A percentile compares a stretch with the other conserved stretches of the same genome.
Conservation (phyloP, 495 filamentous ascomycete genomes). For the Penicillium chermesinum region DNA sequence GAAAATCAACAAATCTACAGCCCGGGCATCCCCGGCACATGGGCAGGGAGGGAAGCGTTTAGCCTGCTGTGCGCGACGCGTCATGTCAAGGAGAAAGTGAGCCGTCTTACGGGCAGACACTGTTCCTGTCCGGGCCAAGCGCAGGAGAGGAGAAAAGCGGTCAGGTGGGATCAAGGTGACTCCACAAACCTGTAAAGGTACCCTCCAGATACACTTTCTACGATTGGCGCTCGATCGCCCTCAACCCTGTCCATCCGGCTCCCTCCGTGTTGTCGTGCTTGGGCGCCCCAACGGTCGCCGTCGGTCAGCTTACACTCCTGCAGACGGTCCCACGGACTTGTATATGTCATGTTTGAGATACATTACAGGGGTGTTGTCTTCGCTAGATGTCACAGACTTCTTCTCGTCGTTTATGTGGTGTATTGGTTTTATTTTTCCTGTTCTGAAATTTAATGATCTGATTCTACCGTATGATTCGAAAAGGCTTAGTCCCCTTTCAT, state of each 20-base stretch:
- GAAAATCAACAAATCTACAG: slow-evolving; percentile 5
- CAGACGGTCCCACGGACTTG: neutral
- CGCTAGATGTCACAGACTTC: no score
- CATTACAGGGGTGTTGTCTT: no score
- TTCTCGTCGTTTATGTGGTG: no score
- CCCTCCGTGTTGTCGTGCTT: slow-evolving; percentile 13
- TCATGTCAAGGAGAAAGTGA: slow-evolving; percentile 10
- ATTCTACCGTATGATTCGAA: no score
- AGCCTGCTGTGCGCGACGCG: slow-evolving; percentile 10
- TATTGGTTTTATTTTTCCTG: no score
- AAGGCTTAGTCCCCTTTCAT: slow-evolving; percentile 6
- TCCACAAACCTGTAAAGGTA: neutral
- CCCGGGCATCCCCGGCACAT: neutral
- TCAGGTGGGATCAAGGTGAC: slow-evolving; percentile 7
- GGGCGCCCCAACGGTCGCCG: slow-evolving; percentile 10
- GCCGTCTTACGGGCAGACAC: slow-evolving; percentile 9
- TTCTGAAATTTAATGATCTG: no score
- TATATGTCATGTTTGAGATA: slow-evolving; percentile 8
- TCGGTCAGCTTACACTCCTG: neutral
- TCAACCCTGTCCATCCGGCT: slow-evolving; percentile 21
- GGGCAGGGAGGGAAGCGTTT: neutral
- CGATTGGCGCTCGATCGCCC: slow-evolving; percentile 11
- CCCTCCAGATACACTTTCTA: slow-evolving; percentile 12
- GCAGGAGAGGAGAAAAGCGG: slow-evolving; percentile 14
- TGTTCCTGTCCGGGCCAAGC: slow-evolving; percentile 7